phyloP scores from a whole-genome alignment of 1,139 yeast species.

The Suhomyces anneliseae region DNA sequence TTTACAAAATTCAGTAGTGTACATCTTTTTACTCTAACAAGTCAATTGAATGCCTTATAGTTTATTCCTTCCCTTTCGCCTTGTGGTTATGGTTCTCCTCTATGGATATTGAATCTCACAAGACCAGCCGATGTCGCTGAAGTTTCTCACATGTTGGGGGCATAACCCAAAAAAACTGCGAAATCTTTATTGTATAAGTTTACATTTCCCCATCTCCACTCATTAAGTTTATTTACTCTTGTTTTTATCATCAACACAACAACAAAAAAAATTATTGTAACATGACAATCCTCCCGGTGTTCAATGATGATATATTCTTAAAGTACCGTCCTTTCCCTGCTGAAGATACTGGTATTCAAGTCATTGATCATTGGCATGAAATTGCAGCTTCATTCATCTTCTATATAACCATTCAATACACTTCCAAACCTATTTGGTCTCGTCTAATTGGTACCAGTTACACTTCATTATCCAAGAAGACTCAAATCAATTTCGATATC shows the following conservation, averaged over 20 bases:
- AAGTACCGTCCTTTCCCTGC: slow-evolving; percentile 49
- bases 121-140: no score
- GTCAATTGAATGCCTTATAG: no score
- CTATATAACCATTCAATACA: slow-evolving; percentile 37
- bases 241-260: background rate
- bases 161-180: slow-evolving; percentile 2
- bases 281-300: slow-evolving; percentile 22
- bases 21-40: no score
- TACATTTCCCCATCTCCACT: background rate
- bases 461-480: slow-evolving; percentile 44
- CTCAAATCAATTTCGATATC: slow-evolving; percentile 74
- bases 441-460: slow-evolving; percentile 48
- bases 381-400: slow-evolving; percentile 38
- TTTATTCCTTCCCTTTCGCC: no score
- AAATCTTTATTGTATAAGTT: background rate
- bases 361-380: slow-evolving; percentile 58
- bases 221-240: background rate
- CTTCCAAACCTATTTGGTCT: slow-evolving; percentile 40
- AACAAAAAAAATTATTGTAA: background rate
- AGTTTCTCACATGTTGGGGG: no score
- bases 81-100: no score
- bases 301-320: slow-evolving; percentile 44
- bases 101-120: no score
- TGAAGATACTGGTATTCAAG: slow-evolving; percentile 25
- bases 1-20: no score